Conservation (phyloP, 2,329 filamentous ascomycete species). For the Fusarium sambucinum region DNA sequence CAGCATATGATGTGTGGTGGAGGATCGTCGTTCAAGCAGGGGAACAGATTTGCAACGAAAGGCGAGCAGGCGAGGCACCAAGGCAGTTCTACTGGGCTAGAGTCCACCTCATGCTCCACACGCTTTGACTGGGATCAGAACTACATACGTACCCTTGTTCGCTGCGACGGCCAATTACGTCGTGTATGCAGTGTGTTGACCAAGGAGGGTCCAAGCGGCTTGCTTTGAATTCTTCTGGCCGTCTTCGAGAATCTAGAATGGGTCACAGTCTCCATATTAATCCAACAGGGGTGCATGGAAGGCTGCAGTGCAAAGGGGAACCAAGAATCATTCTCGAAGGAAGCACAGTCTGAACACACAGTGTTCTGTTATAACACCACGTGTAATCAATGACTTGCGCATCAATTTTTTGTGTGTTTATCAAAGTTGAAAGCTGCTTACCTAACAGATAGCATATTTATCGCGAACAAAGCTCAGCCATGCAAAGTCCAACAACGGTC, state of each 20-base stretch:
- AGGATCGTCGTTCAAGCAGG: slow-evolving; percentile 38
- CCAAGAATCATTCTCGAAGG: slow-evolving; percentile 48
- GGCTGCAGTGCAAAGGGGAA: slow-evolving; percentile 37
- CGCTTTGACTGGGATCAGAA: slow-evolving; percentile 11
- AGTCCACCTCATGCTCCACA: slow-evolving; percentile 24
- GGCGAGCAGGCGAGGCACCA: slow-evolving; percentile 41
- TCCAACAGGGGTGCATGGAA: slow-evolving; percentile 30
- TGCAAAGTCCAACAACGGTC: neutral
- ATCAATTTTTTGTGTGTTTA: neutral
- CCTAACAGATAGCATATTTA: neutral
- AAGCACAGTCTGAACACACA: slow-evolving; percentile 38
- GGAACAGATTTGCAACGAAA: slow-evolving; percentile 37
- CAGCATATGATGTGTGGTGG: slow-evolving; percentile 12
- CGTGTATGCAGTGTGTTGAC: slow-evolving; percentile 6
- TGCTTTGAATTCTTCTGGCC: slow-evolving; percentile 47
- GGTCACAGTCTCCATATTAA: slow-evolving; percentile 37
- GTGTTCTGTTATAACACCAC: slow-evolving; percentile 13
- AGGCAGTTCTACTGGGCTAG: slow-evolving; percentile 24
- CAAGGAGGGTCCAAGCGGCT: slow-evolving; percentile 36
- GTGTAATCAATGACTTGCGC: neutral
- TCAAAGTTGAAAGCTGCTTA: neutral
- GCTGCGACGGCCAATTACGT: slow-evolving; percentile 24
- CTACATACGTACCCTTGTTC: neutral
- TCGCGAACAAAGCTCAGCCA: neutral
- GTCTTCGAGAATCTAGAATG: slow-evolving; percentile 48